Conservation (phyloP, 192 early-diverging fungal species). For the Powellomyces hirtus region DNA sequence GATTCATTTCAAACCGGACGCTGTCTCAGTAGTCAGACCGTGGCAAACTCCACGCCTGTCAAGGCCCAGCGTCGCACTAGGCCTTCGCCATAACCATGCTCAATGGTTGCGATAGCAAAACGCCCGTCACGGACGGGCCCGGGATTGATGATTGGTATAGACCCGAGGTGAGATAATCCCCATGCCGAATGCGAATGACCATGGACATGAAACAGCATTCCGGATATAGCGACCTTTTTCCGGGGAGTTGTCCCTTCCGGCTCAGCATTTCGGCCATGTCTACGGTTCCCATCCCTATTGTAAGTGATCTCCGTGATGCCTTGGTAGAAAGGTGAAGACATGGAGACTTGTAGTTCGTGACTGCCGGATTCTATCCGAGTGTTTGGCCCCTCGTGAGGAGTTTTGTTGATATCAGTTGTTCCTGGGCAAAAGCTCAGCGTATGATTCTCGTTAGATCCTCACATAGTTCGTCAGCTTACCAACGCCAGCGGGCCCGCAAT, state of each 20-base stretch:
- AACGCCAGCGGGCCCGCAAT: slow-evolving; percentile 24
- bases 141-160: slow-evolving; percentile 28
- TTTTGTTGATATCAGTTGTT: slow-evolving; percentile 28
- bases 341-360: neutral
- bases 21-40: too few species aligned
- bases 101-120: slow-evolving; percentile 25
- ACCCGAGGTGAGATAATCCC: slow-evolving; percentile 25
- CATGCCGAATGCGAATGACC: slow-evolving; percentile 27
- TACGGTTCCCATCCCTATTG: neutral
- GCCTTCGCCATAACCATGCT: slow-evolving; percentile 5
- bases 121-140: slow-evolving; percentile 26
- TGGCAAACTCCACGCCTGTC: slow-evolving; percentile 14
- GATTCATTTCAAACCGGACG: too few species aligned
- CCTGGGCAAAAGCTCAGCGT: neutral
- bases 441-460: too few species aligned
- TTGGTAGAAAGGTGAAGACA: slow-evolving; percentile 13
- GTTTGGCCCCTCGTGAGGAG: neutral
- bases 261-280: neutral
- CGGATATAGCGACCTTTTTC: neutral
- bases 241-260: neutral
- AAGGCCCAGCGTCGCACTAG: slow-evolving; percentile 8
- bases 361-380: slow-evolving; percentile 22
- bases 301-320: neutral
- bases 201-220: slow-evolving; percentile 23
- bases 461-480: too few species aligned